Evolutionary conservation across 2,329 filamentous ascomycete species (phyloP).

Genomic region (Fusarium incarnatum): DNA sequence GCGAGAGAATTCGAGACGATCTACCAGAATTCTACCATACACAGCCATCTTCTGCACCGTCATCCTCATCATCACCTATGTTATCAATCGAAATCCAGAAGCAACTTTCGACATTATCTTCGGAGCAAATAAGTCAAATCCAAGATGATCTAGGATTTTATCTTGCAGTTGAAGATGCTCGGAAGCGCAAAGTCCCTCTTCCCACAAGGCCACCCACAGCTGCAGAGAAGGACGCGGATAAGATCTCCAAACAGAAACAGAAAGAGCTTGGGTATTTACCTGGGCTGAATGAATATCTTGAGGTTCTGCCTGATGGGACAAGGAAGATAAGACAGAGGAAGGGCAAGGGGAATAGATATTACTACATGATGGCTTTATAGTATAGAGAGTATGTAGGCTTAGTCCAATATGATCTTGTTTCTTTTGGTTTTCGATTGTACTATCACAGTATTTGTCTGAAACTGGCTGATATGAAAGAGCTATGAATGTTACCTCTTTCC

Average conservation of each 20-base stretch:
- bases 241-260: constrained; percentile 6
- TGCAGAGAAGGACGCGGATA: constrained; percentile 17
- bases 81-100: not conserved
- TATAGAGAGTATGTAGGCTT: not conserved
- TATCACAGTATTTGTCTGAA: too few relatives aligned
- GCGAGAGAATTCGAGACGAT: constrained; percentile 29
- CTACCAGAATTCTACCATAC: constrained; percentile 10
- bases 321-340: constrained; percentile 25
- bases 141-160: constrained; percentile 32
- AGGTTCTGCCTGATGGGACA: constrained; percentile 25
- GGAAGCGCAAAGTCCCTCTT: not conserved
- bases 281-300: constrained; percentile 22
- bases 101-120: constrained; percentile 9
- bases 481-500: too few relatives aligned
- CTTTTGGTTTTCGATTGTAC: too few relatives aligned
- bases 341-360: constrained; percentile 4
- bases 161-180: constrained; percentile 21
- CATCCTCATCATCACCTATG: not conserved
- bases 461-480: too few relatives aligned
- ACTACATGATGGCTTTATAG: constrained; percentile 1
- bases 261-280: constrained; percentile 27
- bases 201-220: constrained; percentile 17
- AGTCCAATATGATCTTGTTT: not conserved
- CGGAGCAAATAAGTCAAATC: constrained; percentile 20
- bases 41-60: not conserved